phyloP scores from a whole-genome alignment of 2,329 filamentous ascomycete species.

The Pseudocercospora ulei region DNA sequence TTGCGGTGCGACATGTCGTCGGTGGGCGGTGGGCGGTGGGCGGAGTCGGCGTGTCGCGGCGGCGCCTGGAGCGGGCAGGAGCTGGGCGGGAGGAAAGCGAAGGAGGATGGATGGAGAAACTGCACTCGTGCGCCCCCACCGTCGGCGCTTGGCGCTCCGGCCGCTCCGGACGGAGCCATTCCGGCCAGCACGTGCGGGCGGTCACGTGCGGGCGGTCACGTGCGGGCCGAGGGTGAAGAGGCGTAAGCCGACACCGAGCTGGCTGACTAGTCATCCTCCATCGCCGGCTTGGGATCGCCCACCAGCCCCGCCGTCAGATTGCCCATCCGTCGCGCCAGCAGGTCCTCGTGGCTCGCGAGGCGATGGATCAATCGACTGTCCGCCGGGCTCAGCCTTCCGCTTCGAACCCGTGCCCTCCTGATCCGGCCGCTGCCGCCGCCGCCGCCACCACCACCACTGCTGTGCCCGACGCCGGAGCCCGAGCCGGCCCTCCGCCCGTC shows the following conservation, averaged over 20 bases:
- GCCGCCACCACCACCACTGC: neutral
- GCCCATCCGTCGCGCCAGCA: slow-evolving; percentile 43
- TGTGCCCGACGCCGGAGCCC: no score
- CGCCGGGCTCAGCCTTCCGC: slow-evolving; percentile 27
- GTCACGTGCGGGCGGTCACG: no score
- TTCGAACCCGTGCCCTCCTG: slow-evolving; percentile 27
- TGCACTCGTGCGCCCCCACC: no score
- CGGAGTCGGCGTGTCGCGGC: slow-evolving; percentile 12
- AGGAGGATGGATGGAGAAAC: no score
- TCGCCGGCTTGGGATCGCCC: slow-evolving; percentile 3
- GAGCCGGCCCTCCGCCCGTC: slow-evolving; percentile 18
- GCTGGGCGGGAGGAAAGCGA: no score
- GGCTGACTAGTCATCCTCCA: neutral
- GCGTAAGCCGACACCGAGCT: no score
- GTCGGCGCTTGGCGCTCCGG: no score
- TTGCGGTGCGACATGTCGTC: slow-evolving; percentile 51
- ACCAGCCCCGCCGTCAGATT: slow-evolving; percentile 33
- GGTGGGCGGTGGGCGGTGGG: slow-evolving; percentile 11
- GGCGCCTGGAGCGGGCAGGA: neutral
- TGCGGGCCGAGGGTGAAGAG: no score
- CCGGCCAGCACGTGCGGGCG: no score
- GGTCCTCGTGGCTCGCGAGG: slow-evolving; percentile 41
- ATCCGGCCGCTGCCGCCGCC: neutral
- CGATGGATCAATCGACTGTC: slow-evolving; percentile 35
- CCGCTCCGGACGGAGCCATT: no score